These are phyloP conservation scores for Rhododendron simsii DNA, from an alignment of 148 eudicot genomes.

Conservation along the genomic window DNA sequence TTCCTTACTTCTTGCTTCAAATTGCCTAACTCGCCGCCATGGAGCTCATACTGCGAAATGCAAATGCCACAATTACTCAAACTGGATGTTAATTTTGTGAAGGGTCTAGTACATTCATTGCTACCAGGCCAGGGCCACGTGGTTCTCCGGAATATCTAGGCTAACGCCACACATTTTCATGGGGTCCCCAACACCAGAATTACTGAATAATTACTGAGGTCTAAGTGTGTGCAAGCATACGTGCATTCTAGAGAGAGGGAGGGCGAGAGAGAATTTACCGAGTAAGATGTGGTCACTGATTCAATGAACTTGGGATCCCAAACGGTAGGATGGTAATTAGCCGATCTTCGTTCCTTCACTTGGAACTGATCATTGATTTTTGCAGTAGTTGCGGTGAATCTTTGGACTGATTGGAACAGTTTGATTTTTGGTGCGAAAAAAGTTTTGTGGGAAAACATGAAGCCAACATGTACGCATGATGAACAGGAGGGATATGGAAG, in stretches of 20 bases:
- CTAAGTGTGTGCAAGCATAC: too few relatives aligned
- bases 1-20: conserved; percentile 2
- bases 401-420: not conserved
- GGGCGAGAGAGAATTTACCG: not conserved
- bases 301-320: conserved; percentile 5
- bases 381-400: not conserved
- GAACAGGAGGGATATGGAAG: not conserved
- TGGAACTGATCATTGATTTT: not conserved
- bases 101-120: too few relatives aligned
- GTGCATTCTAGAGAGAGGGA: not conserved
- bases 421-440: not conserved
- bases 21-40: not conserved
- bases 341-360: not conserved
- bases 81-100: too few relatives aligned
- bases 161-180: too few relatives aligned
- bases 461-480: not conserved
- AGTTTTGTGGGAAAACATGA: not conserved
- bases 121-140: too few relatives aligned
- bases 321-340: conserved; percentile 9
- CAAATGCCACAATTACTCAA: not conserved
- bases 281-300: not conserved
- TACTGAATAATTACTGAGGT: too few relatives aligned
- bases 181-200: too few relatives aligned
- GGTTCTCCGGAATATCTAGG: too few relatives aligned
- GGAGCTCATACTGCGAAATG: not conserved